Evolutionary conservation across 1,284 basidiomycete species (phyloP).

Genomic region (Bondarzewia mesenterica): DNA sequence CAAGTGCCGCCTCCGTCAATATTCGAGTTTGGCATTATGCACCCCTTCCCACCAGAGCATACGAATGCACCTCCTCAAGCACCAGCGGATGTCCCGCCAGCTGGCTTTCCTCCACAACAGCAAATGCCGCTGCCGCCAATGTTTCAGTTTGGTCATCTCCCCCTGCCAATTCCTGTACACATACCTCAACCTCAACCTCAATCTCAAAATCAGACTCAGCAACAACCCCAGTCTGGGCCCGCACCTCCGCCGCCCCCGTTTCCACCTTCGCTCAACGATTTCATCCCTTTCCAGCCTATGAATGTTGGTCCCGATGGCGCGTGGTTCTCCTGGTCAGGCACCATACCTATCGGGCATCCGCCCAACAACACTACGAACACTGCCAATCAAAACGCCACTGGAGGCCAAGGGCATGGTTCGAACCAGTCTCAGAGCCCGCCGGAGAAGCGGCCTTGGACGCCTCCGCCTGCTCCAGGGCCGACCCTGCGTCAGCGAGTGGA

Average conservation of each 20-base stretch:
- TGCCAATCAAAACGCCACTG: not conserved
- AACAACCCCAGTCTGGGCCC: not conserved
- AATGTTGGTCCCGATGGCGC: not conserved
- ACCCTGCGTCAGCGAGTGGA: conserved; percentile 64
- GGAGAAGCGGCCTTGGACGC: conserved; percentile 23
- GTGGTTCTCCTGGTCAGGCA: not conserved
- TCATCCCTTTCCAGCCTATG: not conserved
- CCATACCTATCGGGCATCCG: not conserved
- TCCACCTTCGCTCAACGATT: not conserved
- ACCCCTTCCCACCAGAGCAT: not conserved
- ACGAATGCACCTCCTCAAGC: conserved; percentile 1
- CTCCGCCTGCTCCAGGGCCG: conserved; percentile 29
- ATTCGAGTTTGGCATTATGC: too few relatives aligned
- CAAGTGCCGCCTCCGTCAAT: too few relatives aligned
- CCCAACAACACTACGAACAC: not conserved
- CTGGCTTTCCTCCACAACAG: not conserved
- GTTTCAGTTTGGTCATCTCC: too few relatives aligned
- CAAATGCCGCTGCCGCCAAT: too few relatives aligned
- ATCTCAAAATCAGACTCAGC: not conserved
- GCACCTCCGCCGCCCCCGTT: conserved; percentile 2
- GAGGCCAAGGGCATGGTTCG: not conserved
- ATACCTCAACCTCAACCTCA: too few relatives aligned
- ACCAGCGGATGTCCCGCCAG: not conserved
- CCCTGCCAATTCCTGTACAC: too few relatives aligned
- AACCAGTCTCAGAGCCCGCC: not conserved